A percentile compares a stretch with the other conserved stretches of the same genome.
Conservation (phyloP, 2,329 filamentous ascomycete species). For the Talaromyces atroroseus region DNA sequence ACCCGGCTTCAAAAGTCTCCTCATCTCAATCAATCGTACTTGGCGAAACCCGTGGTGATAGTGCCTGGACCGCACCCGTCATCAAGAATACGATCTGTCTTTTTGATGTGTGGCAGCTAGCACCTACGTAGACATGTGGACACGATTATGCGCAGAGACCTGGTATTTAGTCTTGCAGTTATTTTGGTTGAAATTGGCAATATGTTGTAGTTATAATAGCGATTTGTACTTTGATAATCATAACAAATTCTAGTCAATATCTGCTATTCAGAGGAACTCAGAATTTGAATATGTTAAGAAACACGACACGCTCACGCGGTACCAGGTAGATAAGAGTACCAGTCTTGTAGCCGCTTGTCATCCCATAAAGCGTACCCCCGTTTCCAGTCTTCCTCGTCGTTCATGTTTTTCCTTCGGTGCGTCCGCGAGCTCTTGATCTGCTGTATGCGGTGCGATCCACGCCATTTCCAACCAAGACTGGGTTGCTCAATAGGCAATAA, state of each 20-base stretch:
- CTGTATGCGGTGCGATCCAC: background rate
- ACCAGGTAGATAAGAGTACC: background rate
- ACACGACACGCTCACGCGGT: background rate
- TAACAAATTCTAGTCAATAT: no score
- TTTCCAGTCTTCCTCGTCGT: background rate
- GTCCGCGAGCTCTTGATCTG: background rate
- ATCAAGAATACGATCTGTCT: slow-evolving; percentile 36
- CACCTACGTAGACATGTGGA: background rate
- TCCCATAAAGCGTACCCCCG: slow-evolving; percentile 5
- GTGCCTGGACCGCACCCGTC: slow-evolving; percentile 42
- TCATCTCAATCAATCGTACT: slow-evolving; percentile 46
- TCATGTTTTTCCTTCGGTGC: background rate
- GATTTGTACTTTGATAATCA: no score
- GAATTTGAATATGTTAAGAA: background rate
- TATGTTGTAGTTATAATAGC: background rate
- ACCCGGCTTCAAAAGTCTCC: slow-evolving; percentile 47
- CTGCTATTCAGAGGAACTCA: background rate
- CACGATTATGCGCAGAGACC: background rate
- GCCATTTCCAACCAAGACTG: background rate
- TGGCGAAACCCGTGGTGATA: slow-evolving; percentile 38
- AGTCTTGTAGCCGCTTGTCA: background rate
- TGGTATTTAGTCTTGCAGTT: background rate
- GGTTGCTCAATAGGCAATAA: background rate
- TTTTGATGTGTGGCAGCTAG: slow-evolving; percentile 30
- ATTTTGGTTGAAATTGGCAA: background rate